Percentiles rank a stretch among this genome's conserved stretches.
These are phyloP conservation scores for Metschnikowia vanudenii DNA, from an alignment of 805 yeast genomes.

Conservation along the genomic window DNA sequence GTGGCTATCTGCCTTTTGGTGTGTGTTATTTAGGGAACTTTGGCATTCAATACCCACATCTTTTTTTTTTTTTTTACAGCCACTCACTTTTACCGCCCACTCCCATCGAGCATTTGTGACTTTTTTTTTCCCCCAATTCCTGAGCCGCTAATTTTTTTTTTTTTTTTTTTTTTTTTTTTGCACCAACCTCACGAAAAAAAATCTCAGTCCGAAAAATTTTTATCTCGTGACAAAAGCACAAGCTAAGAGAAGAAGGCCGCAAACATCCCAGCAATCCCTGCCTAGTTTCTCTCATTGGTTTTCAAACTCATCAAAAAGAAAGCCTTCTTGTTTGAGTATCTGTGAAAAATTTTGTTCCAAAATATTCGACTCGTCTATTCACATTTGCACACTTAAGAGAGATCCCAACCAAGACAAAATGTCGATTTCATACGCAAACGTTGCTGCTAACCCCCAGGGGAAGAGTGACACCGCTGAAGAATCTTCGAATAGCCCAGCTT, in stretches of 20 bases:
- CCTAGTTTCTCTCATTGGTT: background rate
- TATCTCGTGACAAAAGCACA: conserved; percentile 13
- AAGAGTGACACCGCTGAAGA: conserved; percentile 15
- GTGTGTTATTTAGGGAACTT: background rate
- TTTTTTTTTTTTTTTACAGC: conserved; percentile 3
- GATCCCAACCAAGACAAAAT: conserved; percentile 7
- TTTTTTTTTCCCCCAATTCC: conserved; percentile 7
- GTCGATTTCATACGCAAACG: conserved; percentile 42
- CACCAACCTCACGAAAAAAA: conserved; percentile 7
- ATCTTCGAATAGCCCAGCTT: conserved; percentile 6
- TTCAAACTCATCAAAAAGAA: background rate
- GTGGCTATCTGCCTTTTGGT: background rate
- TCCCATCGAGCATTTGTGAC: conserved; percentile 10
- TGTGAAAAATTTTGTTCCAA: background rate
- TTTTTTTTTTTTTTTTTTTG: conserved; percentile 9
- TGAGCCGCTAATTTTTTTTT: conserved; percentile 4
- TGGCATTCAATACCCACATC: background rate
- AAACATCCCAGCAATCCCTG: conserved; percentile 3
- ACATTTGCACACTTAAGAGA: conserved; percentile 3
- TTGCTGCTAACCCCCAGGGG: conserved; percentile 37
- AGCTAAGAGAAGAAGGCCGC: conserved; percentile 5
- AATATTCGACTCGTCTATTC: background rate
- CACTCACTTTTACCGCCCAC: conserved; percentile 1
- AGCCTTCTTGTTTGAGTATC: background rate
- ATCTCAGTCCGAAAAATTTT: conserved; percentile 11